Conservation (phyloP, 129 eudicot genomes). For the Calendula officinalis region DNA sequence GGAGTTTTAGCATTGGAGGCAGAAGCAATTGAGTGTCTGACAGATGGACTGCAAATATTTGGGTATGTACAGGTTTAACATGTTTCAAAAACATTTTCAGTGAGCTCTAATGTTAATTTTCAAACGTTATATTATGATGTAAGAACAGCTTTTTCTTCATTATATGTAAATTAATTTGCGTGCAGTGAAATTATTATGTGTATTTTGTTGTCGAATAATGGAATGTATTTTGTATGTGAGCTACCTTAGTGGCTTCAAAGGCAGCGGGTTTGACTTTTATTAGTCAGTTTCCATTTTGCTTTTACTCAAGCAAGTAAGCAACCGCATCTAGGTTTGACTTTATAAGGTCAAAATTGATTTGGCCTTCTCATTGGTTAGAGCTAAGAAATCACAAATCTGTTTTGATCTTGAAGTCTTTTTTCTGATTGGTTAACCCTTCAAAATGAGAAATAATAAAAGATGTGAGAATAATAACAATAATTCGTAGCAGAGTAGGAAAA, state of each 20-base stretch:
- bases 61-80: slow-evolving; percentile 26
- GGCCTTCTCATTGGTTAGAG: too few relatives aligned
- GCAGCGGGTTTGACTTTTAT: background rate
- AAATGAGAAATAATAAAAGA: too few relatives aligned
- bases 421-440: too few relatives aligned
- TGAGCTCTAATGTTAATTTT: slow-evolving; percentile 16
- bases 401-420: too few relatives aligned
- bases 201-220: background rate
- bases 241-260: too few relatives aligned
- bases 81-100: slow-evolving; percentile 4
- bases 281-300: too few relatives aligned
- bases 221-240: background rate
- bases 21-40: slow-evolving; percentile 12
- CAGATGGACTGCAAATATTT: slow-evolving; percentile 15
- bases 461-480: too few relatives aligned
- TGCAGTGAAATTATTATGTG: background rate
- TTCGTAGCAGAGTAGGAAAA: too few relatives aligned
- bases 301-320: too few relatives aligned
- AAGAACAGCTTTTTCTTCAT: slow-evolving; percentile 7
- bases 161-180: slow-evolving; percentile 11
- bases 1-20: background rate
- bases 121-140: slow-evolving; percentile 13
- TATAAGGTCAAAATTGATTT: background rate
- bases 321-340: background rate
- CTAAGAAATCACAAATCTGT: too few relatives aligned